Evolutionary conservation across 768 basidiomycete genomes (phyloP).

Genomic region (Auricularia auricula-judae): DNA sequence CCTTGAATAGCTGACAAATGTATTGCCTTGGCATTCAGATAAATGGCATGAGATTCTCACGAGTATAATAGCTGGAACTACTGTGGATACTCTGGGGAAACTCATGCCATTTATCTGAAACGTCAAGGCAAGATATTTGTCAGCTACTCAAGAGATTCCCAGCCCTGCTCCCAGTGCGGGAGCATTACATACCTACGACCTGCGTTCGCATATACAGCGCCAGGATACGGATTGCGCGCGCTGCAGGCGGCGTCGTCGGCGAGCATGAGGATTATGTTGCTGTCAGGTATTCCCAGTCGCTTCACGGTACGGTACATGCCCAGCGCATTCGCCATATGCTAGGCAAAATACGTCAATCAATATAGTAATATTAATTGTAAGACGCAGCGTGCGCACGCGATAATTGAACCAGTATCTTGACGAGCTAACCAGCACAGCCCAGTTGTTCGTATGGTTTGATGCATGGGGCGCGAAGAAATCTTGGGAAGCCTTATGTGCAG

Average conservation of each 20-base stretch:
- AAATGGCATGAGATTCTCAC: too few species aligned
- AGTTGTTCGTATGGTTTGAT: conserved; percentile 81
- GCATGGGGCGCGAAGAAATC: conserved; percentile 7
- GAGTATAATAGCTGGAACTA: too few species aligned
- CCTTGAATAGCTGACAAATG: too few species aligned
- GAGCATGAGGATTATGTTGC: conserved; percentile 98
- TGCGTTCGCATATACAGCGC: conserved; percentile 82
- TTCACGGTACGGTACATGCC: conserved; percentile 99
- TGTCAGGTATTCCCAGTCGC: conserved; percentile 94
- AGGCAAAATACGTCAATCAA: conserved; percentile 1
- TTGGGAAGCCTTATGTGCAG: neutral
- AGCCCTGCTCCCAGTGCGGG: too few species aligned
- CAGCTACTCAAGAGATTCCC: too few species aligned
- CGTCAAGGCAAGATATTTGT: too few species aligned
- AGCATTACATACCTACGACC: conserved; percentile 29
- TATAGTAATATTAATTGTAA: neutral
- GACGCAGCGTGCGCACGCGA: conserved; percentile 44
- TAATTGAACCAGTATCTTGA: conserved; percentile 99
- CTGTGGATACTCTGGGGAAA: too few species aligned
- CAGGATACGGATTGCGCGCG: conserved; percentile 82
- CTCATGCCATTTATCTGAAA: too few species aligned
- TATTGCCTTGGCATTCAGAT: too few species aligned
- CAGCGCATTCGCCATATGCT: conserved; percentile 98
- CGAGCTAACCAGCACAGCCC: conserved; percentile 93
- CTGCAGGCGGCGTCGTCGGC: conserved; percentile 96